phyloP scores from a whole-genome alignment of 768 basidiomycete species.

The Kwoniella heveanensis region DNA sequence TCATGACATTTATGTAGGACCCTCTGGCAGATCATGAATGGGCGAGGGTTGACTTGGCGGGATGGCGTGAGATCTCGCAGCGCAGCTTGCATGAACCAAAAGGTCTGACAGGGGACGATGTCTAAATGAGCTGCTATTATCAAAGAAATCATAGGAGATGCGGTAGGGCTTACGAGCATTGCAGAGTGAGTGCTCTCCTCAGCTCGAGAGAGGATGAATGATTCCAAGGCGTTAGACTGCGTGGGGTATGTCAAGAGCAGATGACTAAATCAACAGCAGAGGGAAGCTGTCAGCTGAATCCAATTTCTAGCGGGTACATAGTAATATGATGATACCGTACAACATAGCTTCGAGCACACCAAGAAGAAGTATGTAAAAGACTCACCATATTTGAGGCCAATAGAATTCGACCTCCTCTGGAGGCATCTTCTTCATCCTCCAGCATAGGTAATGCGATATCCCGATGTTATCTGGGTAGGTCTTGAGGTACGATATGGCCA shows the following conservation, averaged over 20 bases:
- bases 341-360: too few relatives aligned
- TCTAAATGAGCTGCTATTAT: too few relatives aligned
- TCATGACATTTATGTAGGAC: conserved; percentile 88
- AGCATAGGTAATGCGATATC: conserved; percentile 59
- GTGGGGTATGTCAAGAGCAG: conserved; percentile 90
- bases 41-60: conserved; percentile 65
- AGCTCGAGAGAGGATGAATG: conserved; percentile 84
- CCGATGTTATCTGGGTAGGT: conserved; percentile 59
- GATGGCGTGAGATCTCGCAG: conserved; percentile 72
- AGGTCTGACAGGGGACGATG: conserved; percentile 63
- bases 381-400: conserved; percentile 60
- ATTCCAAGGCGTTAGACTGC: conserved; percentile 86
- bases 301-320: neutral
- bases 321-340: neutral
- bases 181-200: conserved; percentile 92
- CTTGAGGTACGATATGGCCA: conserved; percentile 78
- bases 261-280: conserved; percentile 70
- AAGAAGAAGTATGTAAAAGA: too few relatives aligned
- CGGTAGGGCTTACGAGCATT: conserved; percentile 71
- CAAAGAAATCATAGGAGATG: neutral
- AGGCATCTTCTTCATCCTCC: conserved; percentile 57
- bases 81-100: conserved; percentile 99
- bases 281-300: neutral
- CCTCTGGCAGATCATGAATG: conserved; percentile 89
- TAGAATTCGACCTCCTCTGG: conserved; percentile 60